Evolutionary conservation across 2,329 filamentous ascomycete genomes (phyloP).

Genomic region (Sordariomycetes sp.): DNA sequence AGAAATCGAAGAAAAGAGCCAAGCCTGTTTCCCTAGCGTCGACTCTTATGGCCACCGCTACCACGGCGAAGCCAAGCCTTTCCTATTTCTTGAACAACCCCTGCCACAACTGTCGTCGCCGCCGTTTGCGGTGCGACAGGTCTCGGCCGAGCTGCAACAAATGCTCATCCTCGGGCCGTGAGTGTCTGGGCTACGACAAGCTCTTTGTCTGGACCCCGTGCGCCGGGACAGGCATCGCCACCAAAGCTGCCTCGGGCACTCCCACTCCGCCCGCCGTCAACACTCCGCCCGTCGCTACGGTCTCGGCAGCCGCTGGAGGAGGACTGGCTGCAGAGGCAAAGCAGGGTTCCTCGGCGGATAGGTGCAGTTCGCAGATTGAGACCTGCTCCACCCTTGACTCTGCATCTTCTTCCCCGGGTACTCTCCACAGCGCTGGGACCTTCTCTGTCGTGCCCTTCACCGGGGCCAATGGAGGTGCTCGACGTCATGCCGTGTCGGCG

Average conservation of each 20-base stretch:
- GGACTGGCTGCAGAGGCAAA: neutral
- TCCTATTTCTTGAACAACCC: slow-evolving; percentile 16
- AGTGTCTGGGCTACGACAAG: slow-evolving; percentile 49
- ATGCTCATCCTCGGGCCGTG: slow-evolving; percentile 37
- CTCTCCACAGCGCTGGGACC: neutral
- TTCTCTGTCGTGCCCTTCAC: neutral
- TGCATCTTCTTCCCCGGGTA: neutral
- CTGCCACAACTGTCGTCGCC: slow-evolving; percentile 50
- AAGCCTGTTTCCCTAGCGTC: neutral
- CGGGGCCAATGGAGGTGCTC: neutral
- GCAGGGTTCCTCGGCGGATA: neutral
- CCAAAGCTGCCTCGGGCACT: neutral
- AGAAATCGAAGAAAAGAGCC: neutral
- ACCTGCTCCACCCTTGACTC: neutral
- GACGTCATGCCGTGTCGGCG: neutral
- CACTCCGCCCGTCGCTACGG: neutral
- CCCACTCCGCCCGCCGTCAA: neutral
- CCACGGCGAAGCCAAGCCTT: slow-evolving; percentile 1
- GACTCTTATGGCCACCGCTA: neutral
- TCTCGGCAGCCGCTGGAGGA: neutral
- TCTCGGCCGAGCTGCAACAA: slow-evolving; percentile 46
- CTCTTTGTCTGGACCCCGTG: slow-evolving; percentile 43
- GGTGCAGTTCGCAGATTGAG: neutral
- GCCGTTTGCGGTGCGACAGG: slow-evolving; percentile 47
- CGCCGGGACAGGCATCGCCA: neutral